Base-by-base conservation (phyloP, 2,329 filamentous ascomycete genomes). In the Ceratocystis variospora region DNA sequence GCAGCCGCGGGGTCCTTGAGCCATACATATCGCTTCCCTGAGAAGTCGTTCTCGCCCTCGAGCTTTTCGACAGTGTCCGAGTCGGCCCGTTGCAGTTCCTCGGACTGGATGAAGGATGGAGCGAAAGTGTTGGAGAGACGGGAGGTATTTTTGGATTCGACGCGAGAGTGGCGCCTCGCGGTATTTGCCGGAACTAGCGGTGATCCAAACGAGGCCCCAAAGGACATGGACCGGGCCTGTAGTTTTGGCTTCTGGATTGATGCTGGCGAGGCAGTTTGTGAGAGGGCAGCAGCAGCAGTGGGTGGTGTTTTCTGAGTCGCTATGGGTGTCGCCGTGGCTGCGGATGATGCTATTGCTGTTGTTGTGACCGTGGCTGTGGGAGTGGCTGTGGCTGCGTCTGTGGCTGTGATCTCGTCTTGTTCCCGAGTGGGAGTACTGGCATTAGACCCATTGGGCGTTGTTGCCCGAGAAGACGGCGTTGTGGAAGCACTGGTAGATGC, bases 31-130 rank as follows among this genome's bases (percentile, higher is more conserved):
- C 94, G 85, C 78, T 95, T 97, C 67, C 94, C 95, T 0, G 94
- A 99, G 75, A 99, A 97, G 80, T 99, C 94, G 75, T 96, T 97
- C 73, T 96, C 93, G 69, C 94, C 94, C 76, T 99, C 95, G 68
- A 96, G 91, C 19, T 90, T 88, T 62, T 80, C 80, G 17, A 87
- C 81, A 10, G 78, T 73, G 70, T 86, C 84, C 63, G 80, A 75
- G 44, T 76, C 78, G 45, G 79, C 76, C 70, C 85, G 81, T 33
- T 64, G 59, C 75, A 89, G 79, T 70, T 92, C 89, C 70, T 96
- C 91, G 0, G 86, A 84, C 75, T 93, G 94, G 77, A 99, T 97
- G 76, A 99, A 99, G 8, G 90, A 89, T 2, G 93, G 94, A 45
- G 94, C 93, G 78, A 99, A 99, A 1, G 94, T 99, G 70, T 84